Evolutionary conservation across 768 basidiomycete species (phyloP).

Genomic region (Suillus tomentosus): DNA sequence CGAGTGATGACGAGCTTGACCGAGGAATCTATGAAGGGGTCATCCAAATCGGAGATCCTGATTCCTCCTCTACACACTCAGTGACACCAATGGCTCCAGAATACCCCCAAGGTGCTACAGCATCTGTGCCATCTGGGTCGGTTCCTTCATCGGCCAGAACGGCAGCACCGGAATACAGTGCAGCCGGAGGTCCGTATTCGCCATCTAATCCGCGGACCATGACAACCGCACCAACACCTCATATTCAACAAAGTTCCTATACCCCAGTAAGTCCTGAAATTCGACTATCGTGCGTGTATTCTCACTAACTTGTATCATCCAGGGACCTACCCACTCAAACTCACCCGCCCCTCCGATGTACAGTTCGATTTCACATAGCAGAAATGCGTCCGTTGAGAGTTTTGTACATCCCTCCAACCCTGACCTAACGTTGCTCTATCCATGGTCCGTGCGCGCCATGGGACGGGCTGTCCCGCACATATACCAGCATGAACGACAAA

Average conservation of each 20-base stretch:
- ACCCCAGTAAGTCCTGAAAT: conserved; percentile 5
- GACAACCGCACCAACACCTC: conserved; percentile 2
- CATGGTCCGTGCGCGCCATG: conserved; percentile 38
- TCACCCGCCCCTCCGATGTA: conserved; percentile 13
- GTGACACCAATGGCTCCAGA: conserved; percentile 13
- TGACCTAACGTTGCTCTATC: conserved; percentile 38
- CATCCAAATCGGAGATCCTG: conserved; percentile 24
- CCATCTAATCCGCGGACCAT: background rate
- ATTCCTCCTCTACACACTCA: conserved; percentile 18
- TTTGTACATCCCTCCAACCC: conserved; percentile 19
- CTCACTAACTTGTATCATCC: background rate
- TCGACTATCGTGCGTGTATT: background rate
- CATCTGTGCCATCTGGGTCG: background rate
- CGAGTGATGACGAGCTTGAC: conserved; percentile 12
- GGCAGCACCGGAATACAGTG: conserved; percentile 12
- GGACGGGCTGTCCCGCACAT: conserved; percentile 28
- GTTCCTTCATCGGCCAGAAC: conserved; percentile 4
- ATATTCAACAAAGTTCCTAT: background rate
- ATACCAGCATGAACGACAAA: conserved; percentile 24
- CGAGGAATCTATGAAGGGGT: conserved; percentile 12
- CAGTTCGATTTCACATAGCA: conserved; percentile 8
- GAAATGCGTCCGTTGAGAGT: conserved; percentile 28
- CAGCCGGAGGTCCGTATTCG: background rate
- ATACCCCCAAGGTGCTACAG: background rate
- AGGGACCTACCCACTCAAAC: conserved; percentile 3